phyloP scores from a whole-genome alignment of 345 rosid genomes.

The Eucalyptus pauciflora region DNA sequence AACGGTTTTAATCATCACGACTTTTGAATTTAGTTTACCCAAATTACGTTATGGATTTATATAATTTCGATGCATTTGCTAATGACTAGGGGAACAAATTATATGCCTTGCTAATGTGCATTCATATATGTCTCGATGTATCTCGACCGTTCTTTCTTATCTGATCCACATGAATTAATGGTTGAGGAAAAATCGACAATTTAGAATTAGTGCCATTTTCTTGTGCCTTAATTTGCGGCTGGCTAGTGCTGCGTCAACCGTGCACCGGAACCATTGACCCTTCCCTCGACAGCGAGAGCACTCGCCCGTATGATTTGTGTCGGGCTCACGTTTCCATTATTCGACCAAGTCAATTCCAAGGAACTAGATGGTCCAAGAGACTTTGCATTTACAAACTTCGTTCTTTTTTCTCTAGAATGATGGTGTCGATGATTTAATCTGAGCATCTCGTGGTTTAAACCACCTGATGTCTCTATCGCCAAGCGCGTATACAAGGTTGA shows the following conservation, averaged over 20 bases:
- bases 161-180: accelerated
- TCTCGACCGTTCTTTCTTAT: accelerated
- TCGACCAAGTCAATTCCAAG: neutral
- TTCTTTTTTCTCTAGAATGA: neutral
- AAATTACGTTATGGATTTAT: neutral
- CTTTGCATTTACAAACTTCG: neutral
- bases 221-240: neutral
- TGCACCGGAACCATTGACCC: neutral
- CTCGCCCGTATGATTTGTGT: neutral
- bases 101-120: neutral
- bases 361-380: neutral
- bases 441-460: neutral
- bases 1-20: accelerated
- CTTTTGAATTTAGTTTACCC: neutral
- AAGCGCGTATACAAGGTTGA: neutral
- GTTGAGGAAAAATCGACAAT: accelerated
- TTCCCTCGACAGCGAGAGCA: neutral
- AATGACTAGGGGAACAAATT: neutral
- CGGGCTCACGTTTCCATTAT: neutral
- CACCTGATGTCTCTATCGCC: neutral
- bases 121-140: neutral
- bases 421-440: neutral
- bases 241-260: neutral
- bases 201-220: neutral
- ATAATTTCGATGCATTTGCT: neutral